Percentiles rank a stretch among this genome's conserved stretches.
Evolutionary conservation across 1,139 yeast genomes (phyloP).

Genomic region (Arxiozyma heterogenica): DNA sequence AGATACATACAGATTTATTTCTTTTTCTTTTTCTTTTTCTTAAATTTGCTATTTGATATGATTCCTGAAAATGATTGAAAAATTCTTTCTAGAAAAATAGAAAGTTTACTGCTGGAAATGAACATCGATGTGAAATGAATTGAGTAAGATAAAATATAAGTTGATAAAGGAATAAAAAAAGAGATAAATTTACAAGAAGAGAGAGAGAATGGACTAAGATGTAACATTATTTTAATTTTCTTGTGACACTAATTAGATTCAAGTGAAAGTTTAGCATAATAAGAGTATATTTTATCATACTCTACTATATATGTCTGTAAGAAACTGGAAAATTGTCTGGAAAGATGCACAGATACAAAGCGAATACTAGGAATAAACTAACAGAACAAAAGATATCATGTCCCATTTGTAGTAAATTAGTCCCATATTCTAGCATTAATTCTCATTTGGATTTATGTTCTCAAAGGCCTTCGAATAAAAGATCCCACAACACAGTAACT

Average conservation of each 20-base stretch:
- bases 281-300: too few species aligned
- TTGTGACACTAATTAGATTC: not conserved
- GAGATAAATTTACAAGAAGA: too few species aligned
- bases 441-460: slow-evolving; percentile 26
- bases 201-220: not conserved
- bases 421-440: slow-evolving; percentile 22
- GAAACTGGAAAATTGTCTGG: not conserved
- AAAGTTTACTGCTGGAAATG: not conserved
- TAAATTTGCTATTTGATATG: not conserved
- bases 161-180: too few species aligned
- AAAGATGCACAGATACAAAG: not conserved
- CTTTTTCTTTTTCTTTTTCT: not conserved
- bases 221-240: not conserved
- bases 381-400: slow-evolving; percentile 24
- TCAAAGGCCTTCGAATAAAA: not conserved
- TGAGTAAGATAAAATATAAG: too few species aligned
- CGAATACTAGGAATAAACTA: not conserved
- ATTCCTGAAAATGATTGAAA: not conserved
- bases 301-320: too few species aligned
- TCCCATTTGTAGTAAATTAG: slow-evolving; percentile 25
- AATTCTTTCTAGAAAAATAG: not conserved
- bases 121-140: too few species aligned
- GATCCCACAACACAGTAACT: not conserved
- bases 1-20: too few species aligned
- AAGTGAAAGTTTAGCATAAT: too few species aligned